A percentile compares a stretch with the other conserved stretches of the same genome.
phyloP scores from a whole-genome alignment of 768 basidiomycete genomes.

The Termitomyces sp. region DNA sequence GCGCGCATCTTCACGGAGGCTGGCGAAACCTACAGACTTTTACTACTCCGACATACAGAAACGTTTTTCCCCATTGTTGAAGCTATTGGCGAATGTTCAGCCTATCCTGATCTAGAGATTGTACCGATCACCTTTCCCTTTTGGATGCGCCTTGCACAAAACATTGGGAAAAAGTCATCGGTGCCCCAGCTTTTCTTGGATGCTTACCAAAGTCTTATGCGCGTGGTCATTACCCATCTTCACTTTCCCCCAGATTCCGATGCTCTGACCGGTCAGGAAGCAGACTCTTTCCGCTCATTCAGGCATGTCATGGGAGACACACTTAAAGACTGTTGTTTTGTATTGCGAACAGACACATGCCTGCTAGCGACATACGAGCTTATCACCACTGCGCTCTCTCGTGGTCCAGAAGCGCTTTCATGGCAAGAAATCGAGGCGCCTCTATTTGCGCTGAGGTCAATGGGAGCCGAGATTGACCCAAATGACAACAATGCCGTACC shows the following conservation, averaged over 20 bases:
- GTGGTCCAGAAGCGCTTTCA: conserved; percentile 48
- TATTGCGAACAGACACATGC: conserved; percentile 84
- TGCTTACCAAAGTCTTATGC: conserved; percentile 81
- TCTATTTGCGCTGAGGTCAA: conserved; percentile 94
- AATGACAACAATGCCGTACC: conserved; percentile 84
- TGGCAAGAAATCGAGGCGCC: conserved; percentile 99
- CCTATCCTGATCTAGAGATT: conserved; percentile 90
- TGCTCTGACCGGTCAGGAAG: conserved; percentile 72
- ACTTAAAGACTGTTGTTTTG: conserved; percentile 95
- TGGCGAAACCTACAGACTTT: conserved; percentile 89
- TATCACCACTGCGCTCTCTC: conserved; percentile 69
- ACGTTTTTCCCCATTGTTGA: conserved; percentile 94
- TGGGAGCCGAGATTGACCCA: conserved; percentile 91
- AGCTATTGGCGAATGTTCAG: conserved; percentile 90
- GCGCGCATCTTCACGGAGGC: conserved; percentile 96
- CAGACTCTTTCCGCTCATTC: conserved; percentile 92
- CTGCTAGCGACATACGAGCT: conserved; percentile 76
- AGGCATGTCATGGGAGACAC: conserved; percentile 99
- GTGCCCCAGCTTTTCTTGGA: conserved; percentile 75
- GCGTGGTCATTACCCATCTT: conserved; percentile 82
- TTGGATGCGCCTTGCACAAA: conserved; percentile 96
- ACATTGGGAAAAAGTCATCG: conserved; percentile 69
- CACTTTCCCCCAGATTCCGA: conserved; percentile 80
- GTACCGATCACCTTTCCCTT: conserved; percentile 97
- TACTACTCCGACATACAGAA: conserved; percentile 85